Evolutionary conservation across 2,329 filamentous ascomycete species (phyloP).

Genomic region (Colletotrichum tropicale): DNA sequence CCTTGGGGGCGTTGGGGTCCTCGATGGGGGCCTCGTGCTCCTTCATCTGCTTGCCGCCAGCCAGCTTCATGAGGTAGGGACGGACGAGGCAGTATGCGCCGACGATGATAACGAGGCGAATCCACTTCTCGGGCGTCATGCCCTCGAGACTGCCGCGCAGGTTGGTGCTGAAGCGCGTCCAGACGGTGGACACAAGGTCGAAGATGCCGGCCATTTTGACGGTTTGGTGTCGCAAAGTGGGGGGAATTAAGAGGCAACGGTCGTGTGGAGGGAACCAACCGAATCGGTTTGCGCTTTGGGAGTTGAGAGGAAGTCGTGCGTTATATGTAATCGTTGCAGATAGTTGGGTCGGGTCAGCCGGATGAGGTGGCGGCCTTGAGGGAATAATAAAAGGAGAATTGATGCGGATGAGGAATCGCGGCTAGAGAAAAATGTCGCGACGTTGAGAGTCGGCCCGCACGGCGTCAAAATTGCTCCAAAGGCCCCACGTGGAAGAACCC

Average conservation of each 20-base stretch:
- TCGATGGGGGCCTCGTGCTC: constrained; percentile 59
- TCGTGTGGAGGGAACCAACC: not conserved
- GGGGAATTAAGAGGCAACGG: not conserved
- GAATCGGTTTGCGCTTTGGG: not conserved
- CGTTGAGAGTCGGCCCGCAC: not conserved
- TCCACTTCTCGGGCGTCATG: constrained; percentile 59
- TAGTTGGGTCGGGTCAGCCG: not conserved
- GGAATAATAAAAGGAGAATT: not conserved
- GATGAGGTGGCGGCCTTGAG: not conserved
- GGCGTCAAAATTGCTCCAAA: constrained; percentile 7
- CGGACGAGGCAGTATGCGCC: constrained; percentile 76
- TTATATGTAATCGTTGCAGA: not conserved
- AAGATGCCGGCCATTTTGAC: constrained; percentile 7
- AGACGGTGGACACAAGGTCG: constrained; percentile 5
- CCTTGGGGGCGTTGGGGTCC: constrained; percentile 48
- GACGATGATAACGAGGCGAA: constrained; percentile 69
- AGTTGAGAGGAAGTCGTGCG: not conserved
- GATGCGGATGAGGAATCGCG: not conserved
- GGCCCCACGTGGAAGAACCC: constrained; percentile 5
- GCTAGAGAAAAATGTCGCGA: constrained; percentile 5
- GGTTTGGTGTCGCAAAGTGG: not conserved
- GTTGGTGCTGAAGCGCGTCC: constrained; percentile 43
- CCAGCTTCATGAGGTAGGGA: constrained; percentile 74
- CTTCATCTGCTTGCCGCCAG: constrained; percentile 66
- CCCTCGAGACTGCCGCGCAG: constrained; percentile 50